Evolutionary conservation across 805 yeast species (phyloP).

Genomic region (Wickerhamiella occidentalis): DNA sequence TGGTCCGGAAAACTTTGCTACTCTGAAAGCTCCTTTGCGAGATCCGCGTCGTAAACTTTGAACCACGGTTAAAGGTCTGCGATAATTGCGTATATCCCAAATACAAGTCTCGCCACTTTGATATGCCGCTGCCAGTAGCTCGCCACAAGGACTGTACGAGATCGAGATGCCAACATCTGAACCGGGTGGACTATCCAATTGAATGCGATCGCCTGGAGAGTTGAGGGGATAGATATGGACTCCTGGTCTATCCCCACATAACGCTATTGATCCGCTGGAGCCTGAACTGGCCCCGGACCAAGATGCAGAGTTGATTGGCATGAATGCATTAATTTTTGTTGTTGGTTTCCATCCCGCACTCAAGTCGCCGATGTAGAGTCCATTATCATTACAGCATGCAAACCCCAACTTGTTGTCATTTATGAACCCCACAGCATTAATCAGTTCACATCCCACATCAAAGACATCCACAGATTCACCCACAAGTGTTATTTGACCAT

Average conservation of each 20-base stretch:
- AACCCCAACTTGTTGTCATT: constrained; percentile 36
- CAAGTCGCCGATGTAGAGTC: constrained; percentile 44
- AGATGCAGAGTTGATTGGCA: constrained; percentile 64
- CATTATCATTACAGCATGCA: constrained; percentile 75
- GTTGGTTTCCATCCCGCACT: not conserved
- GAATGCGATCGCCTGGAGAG: not conserved
- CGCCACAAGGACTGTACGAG: constrained; percentile 63
- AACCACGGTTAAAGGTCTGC: constrained; percentile 28
- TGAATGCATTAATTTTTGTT: constrained; percentile 37
- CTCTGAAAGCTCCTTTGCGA: constrained; percentile 54
- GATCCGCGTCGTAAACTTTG: constrained; percentile 12
- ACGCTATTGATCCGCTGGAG: constrained; percentile 44
- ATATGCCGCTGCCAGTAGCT: constrained; percentile 63
- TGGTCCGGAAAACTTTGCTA: constrained; percentile 48
- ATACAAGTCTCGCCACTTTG: constrained; percentile 74
- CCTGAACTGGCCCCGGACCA: constrained; percentile 45
- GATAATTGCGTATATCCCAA: constrained; percentile 58
- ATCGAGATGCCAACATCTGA: constrained; percentile 79
- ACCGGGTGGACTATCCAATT: constrained; percentile 14
- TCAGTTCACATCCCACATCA: constrained; percentile 56
- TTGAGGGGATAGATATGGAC: constrained; percentile 36
- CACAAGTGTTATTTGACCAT: not conserved
- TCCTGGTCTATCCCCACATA: constrained; percentile 67
- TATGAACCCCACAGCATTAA: constrained; percentile 48
- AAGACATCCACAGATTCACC: not conserved